Percentiles rank a stretch among this genome's conserved stretches.
phyloP scores from a whole-genome alignment of 805 yeast genomes.

The Kuraishia cidri region DNA sequence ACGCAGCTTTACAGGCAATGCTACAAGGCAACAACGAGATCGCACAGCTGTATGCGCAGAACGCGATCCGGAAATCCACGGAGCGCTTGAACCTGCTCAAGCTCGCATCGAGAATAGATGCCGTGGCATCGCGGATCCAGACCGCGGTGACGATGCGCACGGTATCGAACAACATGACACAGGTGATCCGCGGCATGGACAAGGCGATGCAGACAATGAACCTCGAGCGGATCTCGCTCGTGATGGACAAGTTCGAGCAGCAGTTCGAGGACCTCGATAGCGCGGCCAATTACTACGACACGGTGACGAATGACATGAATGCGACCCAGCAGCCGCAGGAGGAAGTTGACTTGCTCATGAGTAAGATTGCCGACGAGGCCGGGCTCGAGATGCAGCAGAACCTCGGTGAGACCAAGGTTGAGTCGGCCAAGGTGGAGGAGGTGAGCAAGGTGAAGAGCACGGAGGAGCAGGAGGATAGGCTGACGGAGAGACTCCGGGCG shows the following conservation, averaged over 20 bases:
- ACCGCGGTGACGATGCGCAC: conserved; percentile 98
- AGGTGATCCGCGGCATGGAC: conserved; percentile 93
- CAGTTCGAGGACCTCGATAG: conserved; percentile 97
- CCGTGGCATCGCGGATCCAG: conserved; percentile 92
- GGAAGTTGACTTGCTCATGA: conserved; percentile 85
- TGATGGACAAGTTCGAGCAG: conserved; percentile 94
- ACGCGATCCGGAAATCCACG: conserved; percentile 85
- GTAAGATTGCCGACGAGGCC: conserved; percentile 93
- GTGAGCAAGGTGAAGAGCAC: conserved; percentile 23
- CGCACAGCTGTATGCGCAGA: conserved; percentile 90
- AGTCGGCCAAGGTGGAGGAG: conserved; percentile 30
- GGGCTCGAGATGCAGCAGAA: conserved; percentile 89
- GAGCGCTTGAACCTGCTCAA: conserved; percentile 78
- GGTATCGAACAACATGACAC: conserved; percentile 90
- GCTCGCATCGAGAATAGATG: conserved; percentile 84
- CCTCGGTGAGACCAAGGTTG: conserved; percentile 56
- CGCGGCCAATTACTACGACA: conserved; percentile 85
- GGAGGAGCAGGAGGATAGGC: conserved; percentile 76
- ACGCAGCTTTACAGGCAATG: conserved; percentile 40
- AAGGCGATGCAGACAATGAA: conserved; percentile 94
- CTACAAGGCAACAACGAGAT: conserved; percentile 83
- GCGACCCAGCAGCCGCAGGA: conserved; percentile 92
- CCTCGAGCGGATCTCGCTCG: conserved; percentile 81
- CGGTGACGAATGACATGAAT: conserved; percentile 79
- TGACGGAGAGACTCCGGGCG: conserved; percentile 86